Base-by-base conservation (phyloP, 1,139 yeast genomes). In the Suhomyces bribrorum region DNA sequence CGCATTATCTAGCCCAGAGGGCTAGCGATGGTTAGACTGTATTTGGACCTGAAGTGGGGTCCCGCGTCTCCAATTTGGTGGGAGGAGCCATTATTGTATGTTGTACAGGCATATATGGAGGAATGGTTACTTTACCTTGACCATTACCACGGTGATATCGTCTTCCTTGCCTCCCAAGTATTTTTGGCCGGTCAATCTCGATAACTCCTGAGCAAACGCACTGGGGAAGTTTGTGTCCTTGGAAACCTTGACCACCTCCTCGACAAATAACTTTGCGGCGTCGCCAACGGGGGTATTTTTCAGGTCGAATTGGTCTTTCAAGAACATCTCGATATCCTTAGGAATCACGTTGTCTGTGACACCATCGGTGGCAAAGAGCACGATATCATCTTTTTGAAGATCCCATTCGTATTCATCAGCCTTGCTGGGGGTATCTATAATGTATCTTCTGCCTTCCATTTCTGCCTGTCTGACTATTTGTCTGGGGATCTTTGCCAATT, bases 81-180 rank as follows among this genome's bases (percentile, higher is more conserved):
- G n/a, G n/a, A n/a, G n/a, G n/a, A n/a, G n/a, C n/a, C n/a, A n/a
- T n/a, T n/a, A n/a, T n/a, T n/a, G n/a, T n/a, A n/a, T n/a, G n/a
- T n/a, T n/a, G n/a, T n/a, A n/a, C n/a, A n/a, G n/a, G n/a, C n/a
- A n/a, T n/a, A 20, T 20, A 20, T 20, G 23, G 11, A 20, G 11
- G 6, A 7, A n/a, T 4, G 23, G 23, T 3, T 20, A 4, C 8
- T 20, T 54, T 50, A 83, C 84, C 54, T 74, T 73, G 20, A 89
- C 79, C 53, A 86, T 73, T 1, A 90, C 83, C 12, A 86, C 79
- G 0, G 97, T 88, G 26, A 90, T 84, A 60, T 92, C 98, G 64
- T 92, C 98, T 38, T 89, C 95, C 62, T 92, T 92, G 18, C 97
- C 98, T 28, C 98, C 97, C 45, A 80, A 70, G 53, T 86, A 86